Base-by-base conservation (phyloP, 2,329 filamentous ascomycete species). In the Colletotrichum musicola region DNA sequence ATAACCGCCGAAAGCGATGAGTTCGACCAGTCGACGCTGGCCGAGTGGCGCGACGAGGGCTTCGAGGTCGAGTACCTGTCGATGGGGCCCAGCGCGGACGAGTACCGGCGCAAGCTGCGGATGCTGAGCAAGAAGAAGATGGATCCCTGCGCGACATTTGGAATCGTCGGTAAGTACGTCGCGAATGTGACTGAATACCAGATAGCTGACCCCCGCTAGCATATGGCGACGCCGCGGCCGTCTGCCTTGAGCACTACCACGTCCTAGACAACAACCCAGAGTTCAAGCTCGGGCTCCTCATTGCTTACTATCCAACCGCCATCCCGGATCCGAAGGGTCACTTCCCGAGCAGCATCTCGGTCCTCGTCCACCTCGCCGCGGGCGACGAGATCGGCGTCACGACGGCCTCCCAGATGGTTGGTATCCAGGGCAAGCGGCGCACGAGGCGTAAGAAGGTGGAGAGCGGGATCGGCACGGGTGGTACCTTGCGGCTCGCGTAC, bases 161-260 rank as follows among this genome's bases (percentile, higher is more conserved):
- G 81, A 2, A 81, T 84, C 14, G 64, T 84, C 3, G 81, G 81
- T 82, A 57, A 64, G 80, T 74, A 0, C 10, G 4, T 1, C 3
- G 0, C 4, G 7, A 4, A 27, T 13, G 6, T 56, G 1, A 22
- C 0, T 12, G n/a, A 60, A 60, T 10, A 14, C 35, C 6, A 20
- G 30, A 16, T 5, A 57, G 18, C 20, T 40, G 46, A 38, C 6
- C 20, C 1, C 16, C 1, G 6, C 14, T 22, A 82, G 82, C 82
- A 4, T 84, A 77, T 42, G 83, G 83, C 1, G 80, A 83, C 22
- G 83, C 83, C 0, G 83, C 83, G 4, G 76, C 78, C 5, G 54
- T 76, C 35, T 84, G 82, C 54, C 76, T 84, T 1, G 80, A 84
- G 73, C 79, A 83, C 69, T 84, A 81, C 69, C 82, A 84, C 71